Evolutionary conservation across 768 basidiomycete species (phyloP), one percentile per base, ranked within the genome.

Genomic region (Phylloporus rhodoxanthus): DNA sequence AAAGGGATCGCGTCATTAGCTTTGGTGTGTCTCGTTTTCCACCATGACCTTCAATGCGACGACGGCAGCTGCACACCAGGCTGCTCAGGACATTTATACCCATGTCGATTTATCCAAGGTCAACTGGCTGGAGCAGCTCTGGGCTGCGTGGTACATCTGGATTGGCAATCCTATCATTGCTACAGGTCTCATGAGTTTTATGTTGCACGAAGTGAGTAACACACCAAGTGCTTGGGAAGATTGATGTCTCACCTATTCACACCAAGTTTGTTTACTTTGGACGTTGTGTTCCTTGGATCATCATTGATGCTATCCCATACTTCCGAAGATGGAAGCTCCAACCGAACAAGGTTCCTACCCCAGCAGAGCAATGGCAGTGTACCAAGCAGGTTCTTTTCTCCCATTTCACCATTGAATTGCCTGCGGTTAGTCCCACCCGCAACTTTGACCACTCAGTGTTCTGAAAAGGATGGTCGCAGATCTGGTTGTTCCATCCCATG

Each of bases 311-410:
- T 2, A 90, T 93, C 29, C 92, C 92, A 1, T 97, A 91, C 73
- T 99, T 98, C 73, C 79, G 80, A 41, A 76, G 80, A 69, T 98
- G 89, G 89, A 98, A 98, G 68, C 75, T 98, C 4, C 95, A 98
- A 65, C 84, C 90, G 4, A 77, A 65, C 57, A 98, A 97, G 68
- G 59, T 89, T 2, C 91, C 93, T 5, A 82, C 91, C 4, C 52
- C 80, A 0, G 70, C 75, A 51, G 88, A 97, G 64, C 92, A 97
- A 68, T 95, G 91, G 92, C 84, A 88, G 40, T 98, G 94, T 72
- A 95, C 91, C 30, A 95, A 92, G 72, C 82, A 81, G 53, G 95
- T 99, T 26, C 76, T 99, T 2, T 82, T 91, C 65, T 90, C 91
- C 2, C 96, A 98, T 67, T 95, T 99, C 66, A 94, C 92, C 28